Evolutionary conservation across 257 asterid species (phyloP).

Genomic region (Ligustrum vulgare): DNA sequence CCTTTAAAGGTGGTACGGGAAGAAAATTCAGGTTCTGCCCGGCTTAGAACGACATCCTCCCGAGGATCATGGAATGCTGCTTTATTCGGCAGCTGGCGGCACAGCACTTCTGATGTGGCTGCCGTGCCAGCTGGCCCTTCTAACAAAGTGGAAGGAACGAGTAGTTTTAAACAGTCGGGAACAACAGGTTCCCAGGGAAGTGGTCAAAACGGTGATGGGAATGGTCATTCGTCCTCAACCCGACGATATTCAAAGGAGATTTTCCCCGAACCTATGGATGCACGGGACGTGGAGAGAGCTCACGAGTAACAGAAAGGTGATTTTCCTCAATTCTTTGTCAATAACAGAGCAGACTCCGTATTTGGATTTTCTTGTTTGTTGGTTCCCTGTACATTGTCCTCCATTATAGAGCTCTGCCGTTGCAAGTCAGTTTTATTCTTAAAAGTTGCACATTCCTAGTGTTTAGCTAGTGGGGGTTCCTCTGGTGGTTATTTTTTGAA

Average conservation of each 20-base stretch:
- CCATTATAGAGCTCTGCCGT: background rate
- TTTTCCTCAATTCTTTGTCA: constrained; percentile 43
- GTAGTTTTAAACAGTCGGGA: constrained; percentile 35
- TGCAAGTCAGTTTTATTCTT: background rate
- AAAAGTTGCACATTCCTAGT: constrained; percentile 1
- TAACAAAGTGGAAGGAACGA: constrained; percentile 31
- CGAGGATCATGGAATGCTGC: constrained; percentile 55
- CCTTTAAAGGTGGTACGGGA: constrained; percentile 24
- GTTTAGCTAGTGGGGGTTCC: background rate
- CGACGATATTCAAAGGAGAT: constrained; percentile 50
- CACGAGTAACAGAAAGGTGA: constrained; percentile 31
- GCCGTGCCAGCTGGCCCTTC: constrained; percentile 26
- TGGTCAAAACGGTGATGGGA: constrained; percentile 27
- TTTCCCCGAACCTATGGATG: constrained; percentile 74
- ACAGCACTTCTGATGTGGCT: constrained; percentile 45
- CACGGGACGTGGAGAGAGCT: constrained; percentile 45
- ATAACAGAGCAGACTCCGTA: background rate
- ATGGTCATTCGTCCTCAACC: constrained; percentile 34
- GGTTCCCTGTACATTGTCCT: background rate
- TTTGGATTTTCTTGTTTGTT: background rate
- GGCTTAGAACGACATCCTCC: constrained; percentile 54
- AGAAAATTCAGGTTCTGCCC: constrained; percentile 35
- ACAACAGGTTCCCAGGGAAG: constrained; percentile 37
- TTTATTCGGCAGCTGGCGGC: constrained; percentile 57
- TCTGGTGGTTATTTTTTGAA: background rate